Evolutionary conservation across 163 green algal species (phyloP).

Genomic region (Chloromonas sp.): DNA sequence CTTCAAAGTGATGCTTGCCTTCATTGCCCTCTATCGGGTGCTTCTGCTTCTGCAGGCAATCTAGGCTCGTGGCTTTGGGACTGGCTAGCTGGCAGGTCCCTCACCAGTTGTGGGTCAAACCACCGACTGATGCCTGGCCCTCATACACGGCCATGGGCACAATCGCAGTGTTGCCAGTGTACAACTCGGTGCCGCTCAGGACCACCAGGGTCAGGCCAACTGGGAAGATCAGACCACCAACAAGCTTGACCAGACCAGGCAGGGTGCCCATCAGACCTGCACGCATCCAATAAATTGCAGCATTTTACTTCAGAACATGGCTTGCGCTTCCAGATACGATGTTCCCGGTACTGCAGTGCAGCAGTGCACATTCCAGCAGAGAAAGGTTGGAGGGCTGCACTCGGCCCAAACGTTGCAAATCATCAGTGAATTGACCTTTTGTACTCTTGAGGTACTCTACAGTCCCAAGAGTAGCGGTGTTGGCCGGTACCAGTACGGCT

Average conservation of each 20-base stretch:
- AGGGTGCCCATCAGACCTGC: slow-evolving; percentile 43
- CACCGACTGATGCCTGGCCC: slow-evolving; percentile 11
- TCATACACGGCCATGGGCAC: slow-evolving; percentile 33
- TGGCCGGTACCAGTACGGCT: too few relatives aligned
- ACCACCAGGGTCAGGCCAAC: slow-evolving; percentile 63
- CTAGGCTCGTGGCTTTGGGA: too few relatives aligned
- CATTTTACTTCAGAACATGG: too few relatives aligned
- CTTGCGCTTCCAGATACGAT: too few relatives aligned
- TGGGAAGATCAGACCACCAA: slow-evolving; percentile 68
- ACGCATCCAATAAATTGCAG: neutral
- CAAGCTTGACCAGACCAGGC: slow-evolving; percentile 62
- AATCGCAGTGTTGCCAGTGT: slow-evolving; percentile 75
- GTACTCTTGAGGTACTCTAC: too few relatives aligned
- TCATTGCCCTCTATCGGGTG: neutral
- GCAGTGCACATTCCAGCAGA: too few relatives aligned
- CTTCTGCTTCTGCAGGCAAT: too few relatives aligned
- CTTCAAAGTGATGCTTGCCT: neutral
- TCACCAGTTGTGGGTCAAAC: neutral
- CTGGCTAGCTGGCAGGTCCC: neutral
- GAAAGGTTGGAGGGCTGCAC: too few relatives aligned
- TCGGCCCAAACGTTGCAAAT: too few relatives aligned
- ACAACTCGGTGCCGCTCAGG: slow-evolving; percentile 73
- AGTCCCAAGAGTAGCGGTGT: too few relatives aligned
- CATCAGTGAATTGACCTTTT: too few relatives aligned
- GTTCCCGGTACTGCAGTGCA: too few relatives aligned